Evolutionary conservation across 148 eudicot species (phyloP).

Genomic region (Rheum nobile): DNA sequence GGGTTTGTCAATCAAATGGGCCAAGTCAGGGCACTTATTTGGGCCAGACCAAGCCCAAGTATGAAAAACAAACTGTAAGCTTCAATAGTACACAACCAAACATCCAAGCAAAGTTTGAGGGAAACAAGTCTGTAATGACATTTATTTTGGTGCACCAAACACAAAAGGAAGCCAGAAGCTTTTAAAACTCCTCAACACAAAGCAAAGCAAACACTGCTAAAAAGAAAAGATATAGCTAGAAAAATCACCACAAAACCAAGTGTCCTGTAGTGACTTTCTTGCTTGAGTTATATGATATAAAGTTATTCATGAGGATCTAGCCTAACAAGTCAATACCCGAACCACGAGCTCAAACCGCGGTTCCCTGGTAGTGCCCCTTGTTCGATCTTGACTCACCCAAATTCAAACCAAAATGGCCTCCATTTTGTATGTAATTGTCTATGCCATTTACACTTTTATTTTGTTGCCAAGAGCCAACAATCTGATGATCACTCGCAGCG

Average conservation of each 20-base stretch:
- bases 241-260: neutral
- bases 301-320: neutral
- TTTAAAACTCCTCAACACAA: neutral
- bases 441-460: neutral
- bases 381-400: neutral
- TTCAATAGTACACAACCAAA: neutral
- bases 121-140: neutral
- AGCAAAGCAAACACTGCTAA: neutral
- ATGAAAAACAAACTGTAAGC: neutral
- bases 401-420: neutral
- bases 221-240: neutral
- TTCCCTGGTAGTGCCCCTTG: neutral
- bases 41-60: neutral
- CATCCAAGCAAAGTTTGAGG: neutral
- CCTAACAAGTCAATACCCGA: neutral
- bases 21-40: neutral
- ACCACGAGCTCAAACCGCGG: neutral
- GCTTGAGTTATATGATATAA: neutral
- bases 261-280: too few relatives aligned
- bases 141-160: neutral
- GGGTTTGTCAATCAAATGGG: neutral
- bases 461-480: neutral
- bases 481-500: slow-evolving; percentile 12
- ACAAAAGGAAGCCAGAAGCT: neutral
- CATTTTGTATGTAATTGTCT: slow-evolving; percentile 2